Percentiles rank a stretch among this genome's conserved stretches.
Evolutionary conservation across 805 yeast genomes (phyloP).

Genomic region (Saccharomycopsis schoenii): DNA sequence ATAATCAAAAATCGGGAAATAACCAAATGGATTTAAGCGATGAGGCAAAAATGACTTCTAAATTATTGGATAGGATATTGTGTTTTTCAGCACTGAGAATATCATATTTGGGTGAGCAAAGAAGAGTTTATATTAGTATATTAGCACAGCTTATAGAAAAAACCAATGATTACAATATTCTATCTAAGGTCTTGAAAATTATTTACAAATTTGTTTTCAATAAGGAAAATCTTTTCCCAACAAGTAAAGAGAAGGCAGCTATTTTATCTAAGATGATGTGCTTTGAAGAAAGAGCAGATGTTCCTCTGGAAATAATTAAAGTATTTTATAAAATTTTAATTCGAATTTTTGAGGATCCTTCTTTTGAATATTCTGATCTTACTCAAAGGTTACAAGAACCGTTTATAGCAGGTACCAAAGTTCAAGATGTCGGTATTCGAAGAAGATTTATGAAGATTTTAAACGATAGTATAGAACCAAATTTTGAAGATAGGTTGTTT

Average conservation of each 20-base stretch:
- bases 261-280: conserved; percentile 91
- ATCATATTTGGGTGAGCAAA: conserved; percentile 82
- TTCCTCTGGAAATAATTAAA: conserved; percentile 44
- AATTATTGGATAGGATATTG: conserved; percentile 62
- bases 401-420: conserved; percentile 84
- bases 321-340: conserved; percentile 80
- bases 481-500: conserved; percentile 66
- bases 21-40: conserved; percentile 28
- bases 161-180: conserved; percentile 64
- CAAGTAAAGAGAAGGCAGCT: conserved; percentile 93
- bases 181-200: conserved; percentile 64
- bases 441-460: conserved; percentile 69
- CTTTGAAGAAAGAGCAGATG: conserved; percentile 63
- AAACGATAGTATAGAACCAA: conserved; percentile 68
- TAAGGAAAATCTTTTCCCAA: conserved; percentile 66
- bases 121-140: conserved; percentile 76
- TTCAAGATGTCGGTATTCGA: conserved; percentile 66
- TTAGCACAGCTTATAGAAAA: conserved; percentile 88
- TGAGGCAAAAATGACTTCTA: conserved; percentile 75
- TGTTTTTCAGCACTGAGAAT: conserved; percentile 74
- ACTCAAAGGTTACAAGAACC: conserved; percentile 96
- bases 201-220: conserved; percentile 88
- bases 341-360: conserved; percentile 75
- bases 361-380: conserved; percentile 73
- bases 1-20: conserved; percentile 13